Conservation (phyloP, 352 stramenopile species). For the Hyaloperonospora brassicae region DNA sequence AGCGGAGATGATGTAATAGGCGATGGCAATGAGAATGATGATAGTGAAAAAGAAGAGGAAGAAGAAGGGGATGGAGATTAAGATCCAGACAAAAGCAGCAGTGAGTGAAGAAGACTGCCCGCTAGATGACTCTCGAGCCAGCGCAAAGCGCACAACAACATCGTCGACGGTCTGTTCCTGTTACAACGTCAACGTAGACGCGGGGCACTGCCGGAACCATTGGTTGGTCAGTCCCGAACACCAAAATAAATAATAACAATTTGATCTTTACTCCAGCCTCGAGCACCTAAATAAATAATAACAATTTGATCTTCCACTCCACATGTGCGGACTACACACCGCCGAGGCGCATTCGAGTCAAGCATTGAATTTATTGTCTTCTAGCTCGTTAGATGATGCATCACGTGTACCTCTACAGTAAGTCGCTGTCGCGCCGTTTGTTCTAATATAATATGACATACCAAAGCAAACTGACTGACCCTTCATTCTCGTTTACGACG, state of each 20-base stretch:
- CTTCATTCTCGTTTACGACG: constrained; percentile 34
- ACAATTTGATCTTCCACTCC: no score
- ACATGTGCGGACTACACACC: no score
- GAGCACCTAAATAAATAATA: no score
- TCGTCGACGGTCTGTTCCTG: neutral
- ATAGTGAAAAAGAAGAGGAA: constrained; percentile 5
- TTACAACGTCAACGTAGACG: neutral
- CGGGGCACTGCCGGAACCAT: constrained; percentile 1
- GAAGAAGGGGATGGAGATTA: neutral
- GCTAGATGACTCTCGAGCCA: constrained; percentile 20
- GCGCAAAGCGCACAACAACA: constrained; percentile 11
- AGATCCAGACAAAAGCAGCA: neutral
- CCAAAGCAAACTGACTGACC: constrained; percentile 30
- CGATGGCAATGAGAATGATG: constrained; percentile 1
- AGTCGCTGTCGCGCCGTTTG: constrained; percentile 11
- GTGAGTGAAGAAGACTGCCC: constrained; percentile 6
- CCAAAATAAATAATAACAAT: no score
- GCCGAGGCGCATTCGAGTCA: no score
- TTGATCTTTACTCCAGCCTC: no score
- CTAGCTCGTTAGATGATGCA: no score
- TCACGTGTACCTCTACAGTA: neutral
- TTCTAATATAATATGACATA: constrained; percentile 44
- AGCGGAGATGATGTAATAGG: constrained; percentile 7
- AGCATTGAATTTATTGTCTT: no score
- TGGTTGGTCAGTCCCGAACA: neutral